Evolutionary conservation across 2,329 filamentous ascomycete genomes (phyloP).

Genomic region (Pseudogymnoascus sp.): DNA sequence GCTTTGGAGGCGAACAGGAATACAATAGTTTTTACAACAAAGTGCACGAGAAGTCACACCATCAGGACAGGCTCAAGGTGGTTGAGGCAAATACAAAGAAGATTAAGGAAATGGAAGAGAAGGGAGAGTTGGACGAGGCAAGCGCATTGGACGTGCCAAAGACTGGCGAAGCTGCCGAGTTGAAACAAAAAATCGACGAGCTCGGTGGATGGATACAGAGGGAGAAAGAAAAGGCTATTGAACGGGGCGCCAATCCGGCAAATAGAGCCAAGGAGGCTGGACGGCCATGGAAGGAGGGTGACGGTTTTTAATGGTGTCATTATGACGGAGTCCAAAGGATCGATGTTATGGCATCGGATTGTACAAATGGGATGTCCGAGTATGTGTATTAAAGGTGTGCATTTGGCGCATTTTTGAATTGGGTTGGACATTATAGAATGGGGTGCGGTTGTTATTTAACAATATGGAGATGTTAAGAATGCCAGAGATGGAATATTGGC

Average conservation of each 20-base stretch:
- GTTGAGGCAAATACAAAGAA: slow-evolving; percentile 10
- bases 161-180: not conserved
- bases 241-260: not conserved
- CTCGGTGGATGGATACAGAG: not conserved
- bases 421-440: slow-evolving; percentile 2
- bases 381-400: not conserved
- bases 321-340: not conserved
- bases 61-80: slow-evolving; percentile 8
- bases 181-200: slow-evolving; percentile 8
- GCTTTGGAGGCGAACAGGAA: slow-evolving; percentile 25
- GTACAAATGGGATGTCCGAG: slow-evolving; percentile 7
- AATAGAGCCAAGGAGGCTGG: slow-evolving; percentile 11
- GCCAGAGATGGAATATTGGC: not conserved
- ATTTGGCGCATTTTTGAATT: slow-evolving; percentile 6
- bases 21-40: slow-evolving; percentile 20
- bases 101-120: slow-evolving; percentile 14
- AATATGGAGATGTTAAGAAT: not conserved
- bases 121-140: slow-evolving; percentile 10
- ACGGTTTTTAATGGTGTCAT: slow-evolving; percentile 8
- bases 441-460: slow-evolving; percentile 1
- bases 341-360: slow-evolving; percentile 21
- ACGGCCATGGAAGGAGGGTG: slow-evolving; percentile 6
- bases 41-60: slow-evolving; percentile 10
- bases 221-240: slow-evolving; percentile 9
- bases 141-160: not conserved